Base-by-base conservation (phyloP, 805 yeast species). In the Hanseniaspora nectarophila region DNA sequence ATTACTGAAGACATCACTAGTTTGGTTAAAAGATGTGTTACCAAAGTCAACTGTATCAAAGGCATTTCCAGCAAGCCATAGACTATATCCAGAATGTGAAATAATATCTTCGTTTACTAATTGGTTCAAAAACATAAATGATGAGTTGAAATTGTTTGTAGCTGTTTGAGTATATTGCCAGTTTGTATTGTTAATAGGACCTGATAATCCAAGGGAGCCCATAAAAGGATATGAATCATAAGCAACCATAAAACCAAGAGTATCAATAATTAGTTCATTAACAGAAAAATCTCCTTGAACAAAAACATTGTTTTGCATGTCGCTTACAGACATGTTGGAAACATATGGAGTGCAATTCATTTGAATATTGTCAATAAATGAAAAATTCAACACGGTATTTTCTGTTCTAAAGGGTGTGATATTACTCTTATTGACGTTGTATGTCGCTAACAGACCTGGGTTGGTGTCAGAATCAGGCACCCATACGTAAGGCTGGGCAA, bases 171-270 rank as follows among this genome's bases (percentile, higher is more conserved):
- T 53, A 16, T 53, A 55, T 10, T 44, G 40, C 8, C 59, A 59
- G n/a, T 59, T 53, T 6, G 58, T 54, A 21, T 47, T 51, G 8
- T 56, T 47, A 4, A 56, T 54, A 13, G 56, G 40, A 4, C 71
- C 68, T n/a, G 73, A 72, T 1, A 76, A 55, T 6, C 80, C 81
- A 8, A 77, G 56, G 0, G 73, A 72, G 29, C 80, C 81, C 13
- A 65, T 59, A 5, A 61, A 54, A 20, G 66, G 65, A 49, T 61
- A 58, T 1, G 76, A 63, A n/a, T 60, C 59, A 54, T 71, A 68
- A 0, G 70, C 69, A 42, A 58, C 56, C 12, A 74, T 54, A 55
- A 77, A 75, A 0, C 67, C 62, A 26, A 64, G 13, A 6, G 54
- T 31, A 15, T 44, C 32, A 8, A 48, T 40, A 15, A 35, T 42